Percentiles rank a stretch among this genome's conserved stretches.
These are phyloP conservation scores for Termitomyces sp. DNA, from an alignment of 768 basidiomycete genomes.

Conservation along the genomic window DNA sequence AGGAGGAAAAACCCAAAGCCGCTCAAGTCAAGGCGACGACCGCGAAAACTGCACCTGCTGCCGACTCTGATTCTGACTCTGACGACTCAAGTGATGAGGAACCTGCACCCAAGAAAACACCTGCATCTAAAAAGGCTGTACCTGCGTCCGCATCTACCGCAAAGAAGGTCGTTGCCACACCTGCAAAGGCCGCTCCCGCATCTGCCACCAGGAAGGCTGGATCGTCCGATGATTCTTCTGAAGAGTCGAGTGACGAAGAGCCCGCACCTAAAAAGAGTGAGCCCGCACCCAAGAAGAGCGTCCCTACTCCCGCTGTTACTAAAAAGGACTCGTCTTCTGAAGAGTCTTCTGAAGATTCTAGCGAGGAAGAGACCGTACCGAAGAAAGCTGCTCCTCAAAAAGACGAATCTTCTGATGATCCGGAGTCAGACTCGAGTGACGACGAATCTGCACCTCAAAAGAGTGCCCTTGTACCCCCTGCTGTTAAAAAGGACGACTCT, in stretches of 20 bases:
- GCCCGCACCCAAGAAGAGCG: conserved; percentile 9
- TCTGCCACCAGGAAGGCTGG: conserved; percentile 1
- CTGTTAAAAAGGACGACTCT: conserved; percentile 10
- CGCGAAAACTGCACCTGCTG: conserved; percentile 29
- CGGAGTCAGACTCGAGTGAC: conserved; percentile 12
- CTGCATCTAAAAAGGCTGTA: conserved; percentile 9
- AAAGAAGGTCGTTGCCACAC: neutral
- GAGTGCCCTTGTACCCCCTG: conserved; percentile 12
- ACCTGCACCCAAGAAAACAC: conserved; percentile 20
- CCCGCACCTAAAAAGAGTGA: neutral
- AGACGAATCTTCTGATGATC: conserved; percentile 18
- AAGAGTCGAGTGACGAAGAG: conserved; percentile 13
- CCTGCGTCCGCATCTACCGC: neutral
- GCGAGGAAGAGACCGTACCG: neutral
- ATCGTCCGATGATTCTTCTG: conserved; percentile 21
- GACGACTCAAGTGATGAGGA: conserved; percentile 28
- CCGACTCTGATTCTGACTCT: conserved; percentile 24
- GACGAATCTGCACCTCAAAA: conserved; percentile 7
- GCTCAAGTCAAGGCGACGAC: conserved; percentile 36
- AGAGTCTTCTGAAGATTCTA: neutral
- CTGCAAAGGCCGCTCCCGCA: neutral
- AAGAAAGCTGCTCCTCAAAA: conserved; percentile 12
- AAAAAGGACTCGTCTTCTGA: conserved; percentile 8
- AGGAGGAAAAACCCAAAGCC: conserved; percentile 56
- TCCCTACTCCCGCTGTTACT: conserved; percentile 9